Evolutionary conservation across 2,329 filamentous ascomycete species (phyloP), one percentile per base, ranked within the genome.

Genomic region (Hirsutella minnesotensis): DNA sequence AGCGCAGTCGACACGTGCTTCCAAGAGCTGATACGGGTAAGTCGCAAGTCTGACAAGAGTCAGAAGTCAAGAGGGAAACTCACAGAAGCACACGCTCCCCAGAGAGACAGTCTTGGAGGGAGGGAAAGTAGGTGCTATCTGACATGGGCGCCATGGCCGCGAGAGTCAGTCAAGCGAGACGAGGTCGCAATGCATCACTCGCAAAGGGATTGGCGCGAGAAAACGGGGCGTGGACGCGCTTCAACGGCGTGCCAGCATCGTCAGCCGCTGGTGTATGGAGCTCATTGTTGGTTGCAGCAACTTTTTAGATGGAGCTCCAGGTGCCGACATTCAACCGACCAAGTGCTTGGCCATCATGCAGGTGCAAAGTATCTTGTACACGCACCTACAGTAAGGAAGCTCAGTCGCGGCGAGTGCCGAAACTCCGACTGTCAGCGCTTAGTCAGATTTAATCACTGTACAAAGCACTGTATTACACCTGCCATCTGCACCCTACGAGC

Each of bases 11-110:
- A 73, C 49, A 78, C 67, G 48, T 74, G 66, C 60, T 70, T 75
- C 79, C 79, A 81, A 47, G 77, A 78, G 52, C 77, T 81, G 34
- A 12, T 24, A n/a, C 19, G 27, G 39, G 53, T 57, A 46, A 56
- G 53, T 48, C 46, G 50, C 45, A 50, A 46, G 44, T 43, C 44
- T 39, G 44, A 35, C 21, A 36, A 38, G 44, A 24, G 24, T 39
- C 21, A 36, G 38, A 44, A 24, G 24, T 39, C 31, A 31, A 42
- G 41, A 42, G 31, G 43, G 33, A 44, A 49, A 72, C 81, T 61
- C 73, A 94, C 84, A 95, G 74, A 56, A 95, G 72, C 59, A 83
- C 75, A 56, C 77, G 76, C 62, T 90, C 81, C 66, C 86, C 86
- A 55, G 77, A 81, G 56, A 96, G 74, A 67, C 86, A 94, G 60